Evolutionary conservation across 129 eudicot genomes (phyloP), one percentile per base, ranked within the genome.

Genomic region (Tanacetum coccineum): DNA sequence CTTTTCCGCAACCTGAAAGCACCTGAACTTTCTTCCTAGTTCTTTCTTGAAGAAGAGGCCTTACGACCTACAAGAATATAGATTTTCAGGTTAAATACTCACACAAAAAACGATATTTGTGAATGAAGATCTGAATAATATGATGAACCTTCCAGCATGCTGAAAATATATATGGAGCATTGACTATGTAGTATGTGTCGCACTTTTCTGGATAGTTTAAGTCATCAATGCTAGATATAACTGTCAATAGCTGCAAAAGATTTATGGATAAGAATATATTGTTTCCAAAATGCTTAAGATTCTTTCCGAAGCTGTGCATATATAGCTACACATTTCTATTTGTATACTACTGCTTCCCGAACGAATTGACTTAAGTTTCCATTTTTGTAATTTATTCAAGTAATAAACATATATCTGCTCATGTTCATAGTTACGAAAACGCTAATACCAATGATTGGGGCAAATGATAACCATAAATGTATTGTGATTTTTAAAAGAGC

Each of bases 201-300:
- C 92, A 86, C 81, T 86, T 93, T 87, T 93, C 99, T 6, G 99
- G 99, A 72, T 93, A 93, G 79, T 93, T 93, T 57, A 93, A 83
- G 76, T 89, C 99, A 81, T 93, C 99, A 53, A 89, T 89, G 68
- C 86, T 82, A 60, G 99, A 86, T 72, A 93, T 86, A 61, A 76
- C 99, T 36, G 99, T 86, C 79, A 93, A 80, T 19, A 93, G 76
- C 99, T 93, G 96, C 85, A 81, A 71, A 15, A 36, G 62, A 63
- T 47, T 60, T 0, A 20, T 12, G 19, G 18, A 64, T 26, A 26
- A 17, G 42, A 22, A 36, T 18, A 28, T 28, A 25, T 20, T 22
- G 51, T 51, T 14, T 20, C 45, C 63, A 51, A 36, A 14, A 4
- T 18, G 63, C 63, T 36, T 15, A 52, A 5, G 20, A 63, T 63